phyloP scores from a whole-genome alignment of 352 stramenopile species.

The Phytophthora lateralis region DNA sequence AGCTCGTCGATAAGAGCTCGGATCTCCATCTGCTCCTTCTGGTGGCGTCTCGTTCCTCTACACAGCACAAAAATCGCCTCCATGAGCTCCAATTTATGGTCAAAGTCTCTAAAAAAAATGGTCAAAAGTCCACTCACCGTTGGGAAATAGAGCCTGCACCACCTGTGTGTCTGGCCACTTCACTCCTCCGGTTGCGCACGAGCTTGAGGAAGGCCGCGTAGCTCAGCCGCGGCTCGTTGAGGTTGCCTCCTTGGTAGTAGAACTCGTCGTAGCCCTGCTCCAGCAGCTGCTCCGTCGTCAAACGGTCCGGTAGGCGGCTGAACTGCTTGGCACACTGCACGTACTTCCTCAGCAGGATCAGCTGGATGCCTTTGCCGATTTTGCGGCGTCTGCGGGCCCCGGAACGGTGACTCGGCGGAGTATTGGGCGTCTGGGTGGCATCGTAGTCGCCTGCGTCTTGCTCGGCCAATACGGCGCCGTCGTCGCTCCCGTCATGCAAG shows the following conservation, averaged over 20 bases:
- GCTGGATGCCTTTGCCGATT: slow-evolving; percentile 66
- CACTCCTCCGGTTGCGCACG: slow-evolving; percentile 65
- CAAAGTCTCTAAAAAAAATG: not conserved
- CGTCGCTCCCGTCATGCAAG: slow-evolving; percentile 31
- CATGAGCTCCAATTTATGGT: not conserved
- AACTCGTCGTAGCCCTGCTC: slow-evolving; percentile 75
- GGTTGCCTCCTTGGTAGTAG: slow-evolving; percentile 62
- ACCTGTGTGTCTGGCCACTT: slow-evolving; percentile 41
- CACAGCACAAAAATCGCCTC: slow-evolving; percentile 9
- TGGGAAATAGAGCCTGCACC: slow-evolving; percentile 14
- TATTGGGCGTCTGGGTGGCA: slow-evolving; percentile 14
- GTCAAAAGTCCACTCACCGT: slow-evolving; percentile 20
- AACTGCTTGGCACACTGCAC: slow-evolving; percentile 63
- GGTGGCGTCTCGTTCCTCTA: slow-evolving; percentile 28
- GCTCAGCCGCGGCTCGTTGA: slow-evolving; percentile 57
- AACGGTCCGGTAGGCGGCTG: slow-evolving; percentile 45
- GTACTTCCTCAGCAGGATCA: slow-evolving; percentile 64
- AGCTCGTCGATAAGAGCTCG: slow-evolving; percentile 58
- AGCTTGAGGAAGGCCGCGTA: slow-evolving; percentile 74
- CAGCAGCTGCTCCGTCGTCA: slow-evolving; percentile 65
- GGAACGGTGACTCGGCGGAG: slow-evolving; percentile 7
- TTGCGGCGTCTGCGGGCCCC: slow-evolving; percentile 37
- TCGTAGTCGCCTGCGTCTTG: slow-evolving; percentile 25
- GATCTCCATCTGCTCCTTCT: slow-evolving; percentile 66
- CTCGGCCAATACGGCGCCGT: slow-evolving; percentile 19